These are phyloP conservation scores for Stentor roeselii DNA, from an alignment of 73 alveolate species.

Conservation along the genomic window DNA sequence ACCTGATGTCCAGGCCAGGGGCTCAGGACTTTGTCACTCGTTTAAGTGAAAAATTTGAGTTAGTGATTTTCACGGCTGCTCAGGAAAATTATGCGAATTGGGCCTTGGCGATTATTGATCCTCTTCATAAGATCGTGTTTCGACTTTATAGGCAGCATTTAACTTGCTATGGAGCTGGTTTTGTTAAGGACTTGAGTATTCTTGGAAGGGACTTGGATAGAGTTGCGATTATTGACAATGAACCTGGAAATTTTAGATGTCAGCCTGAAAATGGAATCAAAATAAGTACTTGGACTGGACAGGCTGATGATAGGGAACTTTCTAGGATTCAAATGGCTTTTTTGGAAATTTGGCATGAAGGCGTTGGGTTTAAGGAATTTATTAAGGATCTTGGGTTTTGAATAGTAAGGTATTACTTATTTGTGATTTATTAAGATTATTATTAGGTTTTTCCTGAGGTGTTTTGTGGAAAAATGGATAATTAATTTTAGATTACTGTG, in stretches of 20 bases:
- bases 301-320: too few species aligned
- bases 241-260: conserved; percentile 77
- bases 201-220: conserved; percentile 82
- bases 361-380: too few species aligned
- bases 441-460: too few species aligned
- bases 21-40: conserved; percentile 70
- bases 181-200: conserved; percentile 60
- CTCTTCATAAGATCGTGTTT: conserved; percentile 54
- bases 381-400: too few species aligned
- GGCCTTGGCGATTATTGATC: conserved; percentile 76
- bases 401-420: too few species aligned
- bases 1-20: conserved; percentile 73
- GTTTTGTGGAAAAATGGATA: too few species aligned
- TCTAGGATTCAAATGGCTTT: too few species aligned
- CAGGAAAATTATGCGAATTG: conserved; percentile 86
- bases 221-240: conserved; percentile 75
- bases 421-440: too few species aligned
- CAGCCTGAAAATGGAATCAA: too few species aligned
- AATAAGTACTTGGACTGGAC: too few species aligned
- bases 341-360: too few species aligned
- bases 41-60: conserved; percentile 66
- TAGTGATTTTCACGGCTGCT: conserved; percentile 90
- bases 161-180: conserved; percentile 42
- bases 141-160: conserved; percentile 83
- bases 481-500: too few species aligned